Conservation (phyloP, 139 green algal species). For the Coelastrella sp. region DNA sequence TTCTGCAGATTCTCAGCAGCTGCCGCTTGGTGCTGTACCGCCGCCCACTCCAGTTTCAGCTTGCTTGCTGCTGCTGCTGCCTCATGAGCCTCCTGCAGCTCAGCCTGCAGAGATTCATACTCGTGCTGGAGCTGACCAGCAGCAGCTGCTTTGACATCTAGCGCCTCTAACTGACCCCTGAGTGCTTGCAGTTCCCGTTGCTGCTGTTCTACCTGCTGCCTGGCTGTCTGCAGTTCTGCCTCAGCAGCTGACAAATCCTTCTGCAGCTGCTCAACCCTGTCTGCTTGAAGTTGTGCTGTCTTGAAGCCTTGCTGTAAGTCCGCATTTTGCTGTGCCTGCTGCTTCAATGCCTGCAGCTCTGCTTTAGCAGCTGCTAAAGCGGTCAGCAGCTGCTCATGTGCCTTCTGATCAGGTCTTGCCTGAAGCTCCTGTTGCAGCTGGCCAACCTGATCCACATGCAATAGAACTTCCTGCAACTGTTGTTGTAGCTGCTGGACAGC, state of each 20-base stretch:
- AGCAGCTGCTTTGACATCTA: not conserved
- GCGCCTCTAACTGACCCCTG: not conserved
- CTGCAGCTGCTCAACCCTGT: conserved; percentile 12
- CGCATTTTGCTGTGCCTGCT: not conserved
- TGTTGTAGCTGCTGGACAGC: not conserved
- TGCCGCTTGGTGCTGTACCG: conserved; percentile 30
- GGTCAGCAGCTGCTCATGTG: not conserved
- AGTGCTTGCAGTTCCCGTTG: conserved; percentile 5
- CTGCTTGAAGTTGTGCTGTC: not conserved
- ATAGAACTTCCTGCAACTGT: not conserved
- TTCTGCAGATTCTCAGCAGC: not conserved
- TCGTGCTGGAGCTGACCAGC: conserved; percentile 17
- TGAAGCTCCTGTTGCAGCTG: not conserved
- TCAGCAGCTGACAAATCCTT: not conserved
- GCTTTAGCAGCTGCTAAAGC: not conserved
- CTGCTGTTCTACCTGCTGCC: not conserved
- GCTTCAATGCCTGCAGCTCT: not conserved
- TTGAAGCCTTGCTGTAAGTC: not conserved
- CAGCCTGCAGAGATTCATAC: conserved; percentile 1
- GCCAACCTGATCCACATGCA: not conserved
- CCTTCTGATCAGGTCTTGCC: not conserved
- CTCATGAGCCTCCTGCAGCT: not conserved
- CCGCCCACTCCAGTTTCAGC: not conserved
- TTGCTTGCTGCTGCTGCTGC: conserved; percentile 14
- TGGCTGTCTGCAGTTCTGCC: not conserved